These are phyloP conservation scores for Madurella fahalii DNA, from an alignment of 2,329 filamentous ascomycete species.

Conservation along the genomic window DNA sequence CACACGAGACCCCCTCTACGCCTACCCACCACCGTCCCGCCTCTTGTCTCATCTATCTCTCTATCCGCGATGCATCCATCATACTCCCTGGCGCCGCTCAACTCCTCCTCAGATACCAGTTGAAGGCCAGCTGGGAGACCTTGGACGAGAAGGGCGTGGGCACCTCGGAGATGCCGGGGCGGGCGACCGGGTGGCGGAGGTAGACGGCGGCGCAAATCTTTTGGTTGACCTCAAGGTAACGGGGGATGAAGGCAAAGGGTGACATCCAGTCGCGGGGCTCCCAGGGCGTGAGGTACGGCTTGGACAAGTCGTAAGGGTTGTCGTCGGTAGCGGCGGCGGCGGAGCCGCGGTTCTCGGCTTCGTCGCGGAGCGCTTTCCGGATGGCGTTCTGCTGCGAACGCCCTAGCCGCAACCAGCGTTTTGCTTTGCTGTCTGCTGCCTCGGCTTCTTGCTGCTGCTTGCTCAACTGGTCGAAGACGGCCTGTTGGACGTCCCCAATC, in stretches of 20 bases:
- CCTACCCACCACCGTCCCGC: no score
- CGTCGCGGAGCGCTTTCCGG: no score
- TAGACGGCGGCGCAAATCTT: slow-evolving; percentile 96
- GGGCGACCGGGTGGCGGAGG: slow-evolving; percentile 85
- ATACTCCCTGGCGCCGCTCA: slow-evolving; percentile 38
- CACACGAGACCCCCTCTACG: no score
- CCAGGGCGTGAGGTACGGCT: slow-evolving; percentile 93
- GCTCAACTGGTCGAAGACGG: neutral
- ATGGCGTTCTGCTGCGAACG: no score
- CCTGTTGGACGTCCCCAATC: slow-evolving; percentile 9
- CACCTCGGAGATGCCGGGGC: slow-evolving; percentile 74
- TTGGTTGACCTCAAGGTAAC: slow-evolving; percentile 96
- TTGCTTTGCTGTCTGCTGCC: neutral
- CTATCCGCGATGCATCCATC: no score
- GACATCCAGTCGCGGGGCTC: slow-evolving; percentile 79
- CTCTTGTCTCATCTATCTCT: no score
- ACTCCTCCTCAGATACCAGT: slow-evolving; percentile 86
- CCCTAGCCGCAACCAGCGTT: no score
- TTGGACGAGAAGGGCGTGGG: slow-evolving; percentile 73
- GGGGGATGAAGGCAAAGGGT: slow-evolving; percentile 89
- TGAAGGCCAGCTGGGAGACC: slow-evolving; percentile 78
- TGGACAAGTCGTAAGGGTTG: slow-evolving; percentile 70
- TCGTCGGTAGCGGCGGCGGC: slow-evolving; percentile 37
- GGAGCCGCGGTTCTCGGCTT: neutral
- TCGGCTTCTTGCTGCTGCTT: neutral